Conservation (phyloP, 352 stramenopile species). For the Phytophthora cryptogea region DNA sequence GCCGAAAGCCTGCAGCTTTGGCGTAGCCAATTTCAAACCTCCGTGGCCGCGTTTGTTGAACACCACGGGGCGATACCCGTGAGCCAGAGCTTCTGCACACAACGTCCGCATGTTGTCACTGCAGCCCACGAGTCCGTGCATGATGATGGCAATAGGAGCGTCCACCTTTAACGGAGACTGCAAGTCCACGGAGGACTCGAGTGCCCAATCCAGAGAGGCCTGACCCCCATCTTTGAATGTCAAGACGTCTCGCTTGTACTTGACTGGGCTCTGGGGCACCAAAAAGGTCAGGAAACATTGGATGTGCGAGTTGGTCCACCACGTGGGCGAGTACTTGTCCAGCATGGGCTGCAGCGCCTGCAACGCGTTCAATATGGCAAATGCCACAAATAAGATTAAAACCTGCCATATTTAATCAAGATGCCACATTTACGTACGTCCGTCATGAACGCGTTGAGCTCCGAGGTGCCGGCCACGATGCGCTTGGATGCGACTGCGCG, state of each 20-base stretch:
- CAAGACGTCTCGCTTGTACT: constrained; percentile 69
- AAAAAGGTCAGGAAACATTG: constrained; percentile 78
- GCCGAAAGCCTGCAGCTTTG: constrained; percentile 76
- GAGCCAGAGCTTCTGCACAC: constrained; percentile 58
- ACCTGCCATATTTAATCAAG: neutral
- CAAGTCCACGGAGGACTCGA: constrained; percentile 36
- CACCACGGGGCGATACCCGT: constrained; percentile 77
- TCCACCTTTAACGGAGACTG: constrained; percentile 25
- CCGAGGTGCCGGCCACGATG: constrained; percentile 64
- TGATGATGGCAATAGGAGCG: constrained; percentile 62
- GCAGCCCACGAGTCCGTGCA: constrained; percentile 75
- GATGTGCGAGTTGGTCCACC: constrained; percentile 78
- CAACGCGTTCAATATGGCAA: constrained; percentile 2
- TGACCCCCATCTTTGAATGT: constrained; percentile 64
- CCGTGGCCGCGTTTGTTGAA: constrained; percentile 88
- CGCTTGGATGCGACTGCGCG: constrained; percentile 33
- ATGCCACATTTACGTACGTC: constrained; percentile 35
- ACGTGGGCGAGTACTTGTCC: constrained; percentile 66
- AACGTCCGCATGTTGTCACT: constrained; percentile 65
- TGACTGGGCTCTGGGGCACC: constrained; percentile 54
- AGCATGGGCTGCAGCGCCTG: constrained; percentile 55
- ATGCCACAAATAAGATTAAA: constrained; percentile 16
- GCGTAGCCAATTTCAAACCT: constrained; percentile 58
- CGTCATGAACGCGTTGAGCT: constrained; percentile 72
- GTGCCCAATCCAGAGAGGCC: constrained; percentile 69